Evolutionary conservation across 1,284 basidiomycete genomes (phyloP), one percentile per base, ranked within the genome.

Genomic region (Abortiporus biennis): DNA sequence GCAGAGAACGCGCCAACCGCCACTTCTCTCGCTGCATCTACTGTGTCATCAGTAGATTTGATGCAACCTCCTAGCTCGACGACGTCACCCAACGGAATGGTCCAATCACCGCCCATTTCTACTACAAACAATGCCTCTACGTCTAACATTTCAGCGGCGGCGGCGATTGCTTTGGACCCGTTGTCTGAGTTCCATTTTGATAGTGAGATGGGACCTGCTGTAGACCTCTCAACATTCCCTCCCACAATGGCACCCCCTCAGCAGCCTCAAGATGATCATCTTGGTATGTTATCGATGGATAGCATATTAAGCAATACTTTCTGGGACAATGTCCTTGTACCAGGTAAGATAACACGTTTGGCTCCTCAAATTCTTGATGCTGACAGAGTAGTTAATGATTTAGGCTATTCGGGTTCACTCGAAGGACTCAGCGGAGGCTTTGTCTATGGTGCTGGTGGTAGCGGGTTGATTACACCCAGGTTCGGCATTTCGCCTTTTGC

Each of bases 281-380:
- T 65, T 53, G 66, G 61, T 32, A 71, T 77, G 59, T 55, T 89
- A 47, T 80, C 84, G 36, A 87, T 90, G 80, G 86, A 89, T 53
- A 81, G 78, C 54, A 82, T 90, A 40, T 66, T 91, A 44, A 82
- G 76, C 48, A 77, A 70, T 44, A 77, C 76, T 31, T 91, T 91
- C 59, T 91, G 86, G 87, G 87, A 90, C 59, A 88, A 72, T 54
- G 78, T 90, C 49, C 73, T 90, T 23, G 80, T 90, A 34, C 87
- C 86, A 53, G 87, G 85, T 86, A 52, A 47, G 80, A 67, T 31
- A 38, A 33, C 31, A 44, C 48, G 31, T 17, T 24, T 12, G 23
- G 37, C 13, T n/a, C n/a, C n/a, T n/a, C n/a, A n/a, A n/a, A n/a
- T n/a, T n/a, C n/a, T n/a, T n/a, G 24, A 20, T 22, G 30, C 40